Evolutionary conservation across 208 protist species (phyloP), one percentile per base, ranked within the genome.

Genomic region (Angomonas ambiguus): DNA sequence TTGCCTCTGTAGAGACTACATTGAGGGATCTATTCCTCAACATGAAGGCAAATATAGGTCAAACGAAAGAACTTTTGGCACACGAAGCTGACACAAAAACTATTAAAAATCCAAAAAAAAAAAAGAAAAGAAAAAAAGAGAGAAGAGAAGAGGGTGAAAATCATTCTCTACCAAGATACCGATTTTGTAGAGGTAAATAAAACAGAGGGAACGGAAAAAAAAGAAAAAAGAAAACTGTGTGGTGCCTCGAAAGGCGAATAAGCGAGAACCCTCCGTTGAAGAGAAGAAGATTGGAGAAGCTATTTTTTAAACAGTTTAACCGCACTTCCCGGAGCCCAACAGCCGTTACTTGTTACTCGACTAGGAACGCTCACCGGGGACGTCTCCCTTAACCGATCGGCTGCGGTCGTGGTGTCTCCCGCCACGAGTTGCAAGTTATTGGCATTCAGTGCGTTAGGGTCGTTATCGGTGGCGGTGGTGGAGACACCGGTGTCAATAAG

Each of bases 281-380:
- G 24, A 11, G 27, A 56, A 18, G 13, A 20, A 56, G 11, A 18
- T 48, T 48, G 11, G 11, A 48, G 38, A 11, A 48, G 11, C 38
- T 20, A 56, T 24, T 56, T 56, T 20, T 56, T 71, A 51, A 86
- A 82, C 18, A 86, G 64, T 60, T 65, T 82, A 20, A 73, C 45
- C 2, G 76, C 74, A 24, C 73, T 82, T 4, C 74, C 74, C 10
- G 42, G 55, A 0, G 62, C 71, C 82, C 82, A 88, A 65, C 79
- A 83, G 30, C 71, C 49, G 32, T 16, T 48, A 35, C 25, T 20
- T 24, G 25, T 32, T 2, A n/a, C 25, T 10, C 20, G 25, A 28
- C 20, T 28, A n/a, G n/a, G n/a, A n/a, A n/a, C n/a, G n/a, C n/a
- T n/a, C n/a, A 20, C 10, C 56, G 56, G 25, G 24, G 56, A 16